A percentile compares a stretch with the other conserved stretches of the same genome.
phyloP scores from a whole-genome alignment of 257 asterid genomes.

The Solanum neorickii region DNA sequence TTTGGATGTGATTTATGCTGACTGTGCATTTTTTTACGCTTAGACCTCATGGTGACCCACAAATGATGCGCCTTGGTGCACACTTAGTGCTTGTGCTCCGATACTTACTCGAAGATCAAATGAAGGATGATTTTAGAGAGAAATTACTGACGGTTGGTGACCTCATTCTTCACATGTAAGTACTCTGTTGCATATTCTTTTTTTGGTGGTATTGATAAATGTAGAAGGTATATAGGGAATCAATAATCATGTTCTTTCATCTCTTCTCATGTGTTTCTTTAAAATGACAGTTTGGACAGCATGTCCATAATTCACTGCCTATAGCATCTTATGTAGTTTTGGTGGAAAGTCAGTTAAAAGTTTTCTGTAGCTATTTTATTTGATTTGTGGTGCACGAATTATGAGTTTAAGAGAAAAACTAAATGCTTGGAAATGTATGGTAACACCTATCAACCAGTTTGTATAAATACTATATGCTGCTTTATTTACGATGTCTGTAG shows the following conservation, averaged over 20 bases:
- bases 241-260: not conserved
- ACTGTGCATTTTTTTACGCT: constrained; percentile 6
- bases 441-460: not conserved
- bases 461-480: not conserved
- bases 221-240: not conserved
- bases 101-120: constrained; percentile 67
- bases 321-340: not conserved
- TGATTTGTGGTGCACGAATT: not conserved
- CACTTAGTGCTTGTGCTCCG: constrained; percentile 93
- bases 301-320: not conserved
- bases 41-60: constrained; percentile 99
- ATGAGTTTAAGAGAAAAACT: not conserved
- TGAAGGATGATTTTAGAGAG: constrained; percentile 75
- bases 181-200: not conserved
- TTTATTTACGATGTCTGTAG: not conserved
- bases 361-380: not conserved
- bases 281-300: not conserved
- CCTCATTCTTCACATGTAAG: constrained; percentile 89
- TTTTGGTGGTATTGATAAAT: not conserved
- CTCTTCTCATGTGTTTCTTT: not conserved
- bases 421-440: not conserved
- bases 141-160: constrained; percentile 86
- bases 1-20: not conserved
- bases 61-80: constrained; percentile 99
- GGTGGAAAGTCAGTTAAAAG: not conserved